Percentiles rank a stretch among this genome's conserved stretches.
These are phyloP conservation scores for Neopestalotiopsis sp. DNA, from an alignment of 2,329 filamentous ascomycete genomes.

Conservation along the genomic window DNA sequence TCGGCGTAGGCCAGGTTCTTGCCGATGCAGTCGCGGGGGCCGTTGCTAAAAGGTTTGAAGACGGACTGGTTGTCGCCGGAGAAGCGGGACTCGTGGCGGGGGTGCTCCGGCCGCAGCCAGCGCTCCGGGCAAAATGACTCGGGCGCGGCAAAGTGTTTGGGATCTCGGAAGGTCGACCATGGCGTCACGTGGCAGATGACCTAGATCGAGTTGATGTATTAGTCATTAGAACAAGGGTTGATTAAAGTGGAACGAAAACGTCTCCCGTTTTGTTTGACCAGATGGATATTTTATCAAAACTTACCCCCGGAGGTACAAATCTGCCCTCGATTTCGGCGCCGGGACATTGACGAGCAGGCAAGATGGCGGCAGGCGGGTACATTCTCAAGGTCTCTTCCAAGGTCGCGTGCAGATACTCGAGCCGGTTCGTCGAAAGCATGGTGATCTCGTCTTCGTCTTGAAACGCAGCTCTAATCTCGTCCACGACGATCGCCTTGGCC, in stretches of 20 bases:
- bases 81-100: slow-evolving; percentile 21
- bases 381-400: slow-evolving; percentile 19
- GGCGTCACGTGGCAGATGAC: slow-evolving; percentile 49
- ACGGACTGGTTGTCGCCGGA: slow-evolving; percentile 23
- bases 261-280: too few relatives aligned
- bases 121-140: slow-evolving; percentile 27
- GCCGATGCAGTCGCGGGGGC: slow-evolving; percentile 27
- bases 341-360: slow-evolving; percentile 34
- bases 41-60: slow-evolving; percentile 27
- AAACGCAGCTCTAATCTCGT: slow-evolving; percentile 16
- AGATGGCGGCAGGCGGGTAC: slow-evolving; percentile 18
- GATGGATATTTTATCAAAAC: neutral
- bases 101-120: slow-evolving; percentile 23
- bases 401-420: slow-evolving; percentile 17
- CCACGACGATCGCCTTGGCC: slow-evolving; percentile 7
- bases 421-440: slow-evolving; percentile 2
- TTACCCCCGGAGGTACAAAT: slow-evolving; percentile 22
- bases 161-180: slow-evolving; percentile 46
- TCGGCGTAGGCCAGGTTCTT: slow-evolving; percentile 40
- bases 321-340: slow-evolving; percentile 24
- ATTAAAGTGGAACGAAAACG: too few relatives aligned
- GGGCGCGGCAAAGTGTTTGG: slow-evolving; percentile 50
- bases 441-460: slow-evolving; percentile 6
- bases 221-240: neutral
- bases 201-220: slow-evolving; percentile 22